phyloP scores from a whole-genome alignment of 805 yeast genomes.

The Saturnispora bothae region DNA sequence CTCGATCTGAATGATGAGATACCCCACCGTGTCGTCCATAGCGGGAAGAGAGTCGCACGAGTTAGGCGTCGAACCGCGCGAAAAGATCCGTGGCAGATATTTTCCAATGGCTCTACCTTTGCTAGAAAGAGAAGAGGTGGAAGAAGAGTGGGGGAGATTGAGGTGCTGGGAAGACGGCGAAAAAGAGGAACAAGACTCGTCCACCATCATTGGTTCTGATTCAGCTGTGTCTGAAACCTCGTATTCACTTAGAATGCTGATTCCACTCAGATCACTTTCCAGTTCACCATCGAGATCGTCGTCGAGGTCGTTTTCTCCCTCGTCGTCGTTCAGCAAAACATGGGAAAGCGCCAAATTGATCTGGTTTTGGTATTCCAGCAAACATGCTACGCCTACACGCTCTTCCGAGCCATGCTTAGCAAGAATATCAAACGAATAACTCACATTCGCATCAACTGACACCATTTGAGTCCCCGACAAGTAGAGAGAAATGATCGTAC shows the following conservation, averaged over 20 bases:
- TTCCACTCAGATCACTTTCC: background rate
- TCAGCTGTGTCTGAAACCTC: background rate
- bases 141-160: background rate
- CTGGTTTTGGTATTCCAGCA: background rate
- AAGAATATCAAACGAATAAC: background rate
- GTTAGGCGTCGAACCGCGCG: background rate
- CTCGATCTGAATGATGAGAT: conserved; percentile 64
- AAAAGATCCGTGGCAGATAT: conserved; percentile 3
- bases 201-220: background rate
- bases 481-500: background rate
- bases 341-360: background rate
- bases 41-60: conserved; percentile 4
- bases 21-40: conserved; percentile 37
- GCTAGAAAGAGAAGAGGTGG: conserved; percentile 2
- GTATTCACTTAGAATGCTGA: background rate
- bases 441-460: background rate
- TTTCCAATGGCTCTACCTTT: conserved; percentile 2
- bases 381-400: background rate
- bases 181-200: background rate
- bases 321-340: background rate
- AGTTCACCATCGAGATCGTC: background rate
- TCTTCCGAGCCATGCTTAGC: background rate
- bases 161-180: background rate
- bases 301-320: background rate
- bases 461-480: background rate